Percentiles rank a stretch among this genome's conserved stretches.
phyloP scores from a whole-genome alignment of 2,329 filamentous ascomycete species.

The Botrytis deweyae region DNA sequence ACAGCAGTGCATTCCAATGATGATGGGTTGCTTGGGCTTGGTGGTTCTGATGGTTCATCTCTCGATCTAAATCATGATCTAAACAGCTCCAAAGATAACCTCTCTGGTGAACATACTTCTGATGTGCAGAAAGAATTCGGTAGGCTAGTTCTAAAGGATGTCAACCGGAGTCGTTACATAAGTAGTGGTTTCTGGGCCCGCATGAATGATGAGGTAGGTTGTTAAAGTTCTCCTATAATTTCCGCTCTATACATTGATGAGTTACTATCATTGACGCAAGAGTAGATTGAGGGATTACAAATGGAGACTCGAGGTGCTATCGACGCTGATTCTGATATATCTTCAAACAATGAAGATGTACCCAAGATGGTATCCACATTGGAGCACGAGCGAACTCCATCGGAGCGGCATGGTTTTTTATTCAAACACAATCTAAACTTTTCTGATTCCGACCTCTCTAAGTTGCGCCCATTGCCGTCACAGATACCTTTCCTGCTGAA shows the following conservation, averaged over 20 bases:
- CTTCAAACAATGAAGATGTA: conserved; percentile 43
- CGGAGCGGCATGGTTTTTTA: conserved; percentile 51
- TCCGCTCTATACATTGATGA: conserved; percentile 18
- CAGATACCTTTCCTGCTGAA: conserved; percentile 55
- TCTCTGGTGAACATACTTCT: neutral
- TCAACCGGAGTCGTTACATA: conserved; percentile 45
- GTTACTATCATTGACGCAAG: conserved; percentile 27
- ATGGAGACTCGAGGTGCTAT: conserved; percentile 40
- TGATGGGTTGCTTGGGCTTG: conserved; percentile 24
- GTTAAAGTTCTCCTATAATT: neutral
- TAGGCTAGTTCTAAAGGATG: conserved; percentile 48
- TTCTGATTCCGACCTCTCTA: conserved; percentile 39
- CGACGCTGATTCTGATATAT: conserved; percentile 39
- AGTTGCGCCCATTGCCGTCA: conserved; percentile 53
- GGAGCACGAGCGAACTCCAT: conserved; percentile 45
- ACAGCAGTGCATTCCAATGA: neutral
- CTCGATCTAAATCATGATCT: conserved; percentile 29
- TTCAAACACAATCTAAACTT: conserved; percentile 48
- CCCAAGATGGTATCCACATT: conserved; percentile 39
- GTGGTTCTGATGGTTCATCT: conserved; percentile 38
- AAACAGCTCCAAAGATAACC: conserved; percentile 22
- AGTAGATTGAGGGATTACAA: conserved; percentile 47
- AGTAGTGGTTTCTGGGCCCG: conserved; percentile 56
- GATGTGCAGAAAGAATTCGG: conserved; percentile 47
- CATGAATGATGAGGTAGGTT: conserved; percentile 53